Conservation (phyloP, 2,329 filamentous ascomycete species). For the Venturia oleaginea region DNA sequence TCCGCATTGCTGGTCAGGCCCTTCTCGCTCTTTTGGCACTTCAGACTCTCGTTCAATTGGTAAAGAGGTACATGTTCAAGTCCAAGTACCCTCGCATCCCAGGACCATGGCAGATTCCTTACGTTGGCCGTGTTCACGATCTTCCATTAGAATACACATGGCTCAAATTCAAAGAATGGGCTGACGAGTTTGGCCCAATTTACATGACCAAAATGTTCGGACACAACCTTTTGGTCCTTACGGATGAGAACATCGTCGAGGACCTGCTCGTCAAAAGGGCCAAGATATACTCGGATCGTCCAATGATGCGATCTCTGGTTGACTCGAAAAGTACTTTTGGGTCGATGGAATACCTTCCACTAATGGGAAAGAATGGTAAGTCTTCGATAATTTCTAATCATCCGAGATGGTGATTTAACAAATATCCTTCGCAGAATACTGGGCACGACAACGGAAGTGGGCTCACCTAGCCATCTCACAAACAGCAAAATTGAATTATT, state of each 20-base stretch:
- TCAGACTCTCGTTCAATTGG: not conserved
- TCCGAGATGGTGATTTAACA: not conserved
- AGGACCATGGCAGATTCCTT: constrained; percentile 32
- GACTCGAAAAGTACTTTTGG: constrained; percentile 47
- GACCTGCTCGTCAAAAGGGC: constrained; percentile 35
- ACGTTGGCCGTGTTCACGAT: constrained; percentile 35
- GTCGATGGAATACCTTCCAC: constrained; percentile 47
- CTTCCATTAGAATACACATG: constrained; percentile 40
- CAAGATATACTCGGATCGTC: constrained; percentile 30
- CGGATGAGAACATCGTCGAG: constrained; percentile 33
- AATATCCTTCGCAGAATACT: constrained; percentile 36
- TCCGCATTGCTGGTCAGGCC: not conserved
- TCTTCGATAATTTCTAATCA: not conserved
- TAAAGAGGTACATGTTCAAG: constrained; percentile 3
- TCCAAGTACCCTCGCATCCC: constrained; percentile 21
- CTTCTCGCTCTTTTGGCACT: constrained; percentile 3
- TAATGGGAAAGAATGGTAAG: constrained; percentile 49
- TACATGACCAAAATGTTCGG: constrained; percentile 37
- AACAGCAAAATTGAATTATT: constrained; percentile 34
- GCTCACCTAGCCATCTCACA: constrained; percentile 44
- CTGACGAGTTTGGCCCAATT: constrained; percentile 29
- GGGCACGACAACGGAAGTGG: constrained; percentile 45
- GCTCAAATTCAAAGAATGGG: constrained; percentile 34
- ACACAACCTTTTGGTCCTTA: constrained; percentile 29
- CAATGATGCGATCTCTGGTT: constrained; percentile 41